Conservation (phyloP, 1,284 basidiomycete genomes). For the Athelia psychrophila region DNA sequence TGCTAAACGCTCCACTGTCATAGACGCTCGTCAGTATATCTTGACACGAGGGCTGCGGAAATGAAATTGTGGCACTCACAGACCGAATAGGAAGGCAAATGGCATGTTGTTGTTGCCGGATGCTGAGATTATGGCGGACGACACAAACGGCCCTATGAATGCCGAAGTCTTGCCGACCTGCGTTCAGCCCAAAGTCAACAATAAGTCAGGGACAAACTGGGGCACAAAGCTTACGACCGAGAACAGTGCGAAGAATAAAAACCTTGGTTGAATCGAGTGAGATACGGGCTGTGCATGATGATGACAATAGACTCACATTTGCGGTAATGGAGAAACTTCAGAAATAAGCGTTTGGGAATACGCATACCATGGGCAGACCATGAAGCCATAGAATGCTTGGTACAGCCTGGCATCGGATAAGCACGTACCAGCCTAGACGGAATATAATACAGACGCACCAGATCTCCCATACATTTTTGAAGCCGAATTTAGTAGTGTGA, state of each 20-base stretch:
- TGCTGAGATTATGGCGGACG: constrained; percentile 69
- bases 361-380: constrained; percentile 85
- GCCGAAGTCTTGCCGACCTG: constrained; percentile 76
- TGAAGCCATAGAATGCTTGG: constrained; percentile 71
- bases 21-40: neutral
- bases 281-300: constrained; percentile 2
- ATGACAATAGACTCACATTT: constrained; percentile 50
- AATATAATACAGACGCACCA: constrained; percentile 41
- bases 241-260: constrained; percentile 77
- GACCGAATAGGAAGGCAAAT: constrained; percentile 74
- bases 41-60: too few species aligned
- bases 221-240: constrained; percentile 47
- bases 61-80: constrained; percentile 42
- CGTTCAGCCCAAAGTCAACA: neutral
- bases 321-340: constrained; percentile 73
- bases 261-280: constrained; percentile 36
- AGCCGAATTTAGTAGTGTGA: constrained; percentile 72
- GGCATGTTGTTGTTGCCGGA: constrained; percentile 75
- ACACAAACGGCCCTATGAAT: constrained; percentile 81
- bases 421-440: neutral
- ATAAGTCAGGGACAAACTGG: neutral
- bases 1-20: constrained; percentile 58
- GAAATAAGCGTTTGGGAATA: constrained; percentile 85
- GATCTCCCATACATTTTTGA: constrained; percentile 82
- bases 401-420: constrained; percentile 43